Evolutionary conservation across 441 rosid genomes (phyloP), one percentile per base, ranked within the genome.

Genomic region (Arabidopsis lyrata): DNA sequence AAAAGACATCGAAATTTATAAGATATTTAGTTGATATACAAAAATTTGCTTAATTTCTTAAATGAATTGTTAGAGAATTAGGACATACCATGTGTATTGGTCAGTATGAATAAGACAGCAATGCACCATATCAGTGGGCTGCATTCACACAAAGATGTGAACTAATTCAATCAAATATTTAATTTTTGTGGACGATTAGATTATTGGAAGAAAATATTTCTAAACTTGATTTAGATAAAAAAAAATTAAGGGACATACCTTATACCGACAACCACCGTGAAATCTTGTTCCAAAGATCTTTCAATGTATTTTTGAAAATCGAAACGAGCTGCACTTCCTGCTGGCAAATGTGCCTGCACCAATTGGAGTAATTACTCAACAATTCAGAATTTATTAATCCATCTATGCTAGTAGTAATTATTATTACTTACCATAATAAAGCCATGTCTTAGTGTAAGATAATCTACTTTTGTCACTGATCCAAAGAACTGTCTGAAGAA

Each of bases 401-500:
- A 13, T 5, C 1, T 14, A 42, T 41, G 13, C 13, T 38, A 49
- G n/a, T 1, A 18, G 14, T 27, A 12, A 13, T 49, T 8, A 20
- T 41, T 14, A 14, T 1, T 39, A 60, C 20, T 34, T 67, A 91
- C 99, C 83, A 36, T 76, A 65, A 93, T 89, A 66, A 95, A 95
- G 52, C 99, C 99, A 80, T 95, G 93, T 77, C 99, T 84, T 12
- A 95, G 74, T 60, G 96, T 84, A 77, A 88, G 68, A 87, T 93
- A 95, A 81, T 95, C 99, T 38, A 91, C 83, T 70, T 87, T 91
- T 50, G 89, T 87, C 44, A 95, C 93, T n/a, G 99, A 91, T 79
- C 87, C 85, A 70, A 91, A 77, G 88, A 95, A 95, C 69, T 93
- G 99, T 82, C 99, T 93, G 75, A 91, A 87, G 91, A 95, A 95